Percentiles rank a stretch among this genome's conserved stretches.
Conservation (phyloP, 306 rosid species). For the Rubus parviflorus region DNA sequence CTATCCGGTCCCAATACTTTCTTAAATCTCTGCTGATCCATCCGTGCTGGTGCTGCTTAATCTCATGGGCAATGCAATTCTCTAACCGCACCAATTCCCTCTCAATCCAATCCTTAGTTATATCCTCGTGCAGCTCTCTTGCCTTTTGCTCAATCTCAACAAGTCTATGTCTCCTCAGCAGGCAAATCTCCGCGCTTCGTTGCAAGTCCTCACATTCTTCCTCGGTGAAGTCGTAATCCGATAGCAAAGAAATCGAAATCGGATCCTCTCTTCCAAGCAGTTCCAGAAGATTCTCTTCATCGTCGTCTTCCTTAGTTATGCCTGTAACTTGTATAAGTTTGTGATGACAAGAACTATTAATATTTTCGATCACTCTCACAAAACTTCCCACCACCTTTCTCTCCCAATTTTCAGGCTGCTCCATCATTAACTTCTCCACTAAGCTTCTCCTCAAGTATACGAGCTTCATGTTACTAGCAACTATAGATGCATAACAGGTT, state of each 20-base stretch:
- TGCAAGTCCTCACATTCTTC: slow-evolving; percentile 22
- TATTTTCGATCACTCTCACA: background rate
- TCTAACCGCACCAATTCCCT: background rate
- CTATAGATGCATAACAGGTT: slow-evolving; percentile 19
- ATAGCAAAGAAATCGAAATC: slow-evolving; percentile 48
- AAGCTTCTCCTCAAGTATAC: background rate
- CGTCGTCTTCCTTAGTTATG: slow-evolving; percentile 8
- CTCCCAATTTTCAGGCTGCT: background rate
- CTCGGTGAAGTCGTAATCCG: slow-evolving; percentile 64
- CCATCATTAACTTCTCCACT: background rate
- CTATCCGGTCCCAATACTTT: background rate
- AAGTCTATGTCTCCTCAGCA: background rate
- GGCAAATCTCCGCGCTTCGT: background rate
- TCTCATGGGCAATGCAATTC: background rate
- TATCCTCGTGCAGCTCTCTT: background rate
- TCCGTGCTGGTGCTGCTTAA: background rate
- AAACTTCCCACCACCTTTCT: slow-evolving; percentile 6
- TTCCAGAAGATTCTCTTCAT: slow-evolving; percentile 38
- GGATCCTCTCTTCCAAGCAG: slow-evolving; percentile 35
- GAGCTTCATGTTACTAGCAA: background rate
- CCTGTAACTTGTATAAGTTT: background rate
- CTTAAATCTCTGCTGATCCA: background rate
- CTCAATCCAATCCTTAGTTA: background rate
- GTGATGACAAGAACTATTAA: background rate
- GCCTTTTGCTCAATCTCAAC: background rate